Evolutionary conservation across 352 stramenopile genomes (phyloP).

Genomic region (Phytophthora crassamura): DNA sequence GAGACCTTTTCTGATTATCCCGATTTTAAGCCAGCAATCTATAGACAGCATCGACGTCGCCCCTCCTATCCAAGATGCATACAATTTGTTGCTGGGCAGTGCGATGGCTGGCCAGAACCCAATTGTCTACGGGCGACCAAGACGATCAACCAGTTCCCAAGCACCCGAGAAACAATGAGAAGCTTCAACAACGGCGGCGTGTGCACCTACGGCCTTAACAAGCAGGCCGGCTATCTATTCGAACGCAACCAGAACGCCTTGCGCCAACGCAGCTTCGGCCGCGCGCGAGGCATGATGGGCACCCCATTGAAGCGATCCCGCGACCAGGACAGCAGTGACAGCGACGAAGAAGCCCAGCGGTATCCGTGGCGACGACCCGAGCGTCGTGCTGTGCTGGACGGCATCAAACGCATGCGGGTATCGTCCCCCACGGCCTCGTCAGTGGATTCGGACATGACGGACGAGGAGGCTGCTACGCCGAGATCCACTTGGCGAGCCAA

Average conservation of each 20-base stretch:
- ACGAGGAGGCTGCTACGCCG: constrained; percentile 37
- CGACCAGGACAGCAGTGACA: constrained; percentile 26
- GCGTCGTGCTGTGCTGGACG: constrained; percentile 48
- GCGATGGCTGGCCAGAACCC: constrained; percentile 17
- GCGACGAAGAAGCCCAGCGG: constrained; percentile 16
- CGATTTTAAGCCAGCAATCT: background rate
- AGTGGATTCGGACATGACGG: constrained; percentile 43
- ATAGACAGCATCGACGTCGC: constrained; percentile 13
- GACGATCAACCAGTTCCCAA: background rate
- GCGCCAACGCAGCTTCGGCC: constrained; percentile 62
- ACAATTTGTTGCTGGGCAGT: background rate
- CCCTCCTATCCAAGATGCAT: constrained; percentile 6
- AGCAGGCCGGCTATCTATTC: constrained; percentile 47
- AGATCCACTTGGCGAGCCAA: constrained; percentile 27
- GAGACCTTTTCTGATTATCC: constrained; percentile 33
- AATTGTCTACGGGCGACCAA: constrained; percentile 25
- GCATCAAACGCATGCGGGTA: constrained; percentile 77
- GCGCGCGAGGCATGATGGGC: constrained; percentile 33
- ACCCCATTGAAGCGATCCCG: constrained; percentile 50
- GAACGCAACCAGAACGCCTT: constrained; percentile 47
- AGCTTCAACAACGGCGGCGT: constrained; percentile 35
- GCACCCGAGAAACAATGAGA: constrained; percentile 23
- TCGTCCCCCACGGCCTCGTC: constrained; percentile 46
- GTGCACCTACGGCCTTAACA: constrained; percentile 50
- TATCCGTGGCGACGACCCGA: constrained; percentile 3